Conservation (phyloP, 1,284 basidiomycete genomes). For the Moesziomyces antarcticus region DNA sequence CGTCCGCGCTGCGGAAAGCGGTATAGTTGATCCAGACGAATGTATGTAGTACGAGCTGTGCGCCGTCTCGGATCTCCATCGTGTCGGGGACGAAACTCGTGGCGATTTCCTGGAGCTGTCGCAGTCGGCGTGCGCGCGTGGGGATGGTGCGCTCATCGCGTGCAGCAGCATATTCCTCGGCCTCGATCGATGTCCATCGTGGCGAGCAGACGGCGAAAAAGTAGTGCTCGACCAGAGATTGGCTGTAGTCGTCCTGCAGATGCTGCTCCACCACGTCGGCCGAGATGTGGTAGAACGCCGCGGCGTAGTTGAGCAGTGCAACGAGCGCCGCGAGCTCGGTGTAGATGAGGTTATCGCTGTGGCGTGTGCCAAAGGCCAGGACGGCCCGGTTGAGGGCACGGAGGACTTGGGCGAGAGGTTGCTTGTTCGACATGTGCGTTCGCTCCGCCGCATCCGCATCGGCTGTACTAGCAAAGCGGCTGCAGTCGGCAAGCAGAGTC, state of each 20-base stretch:
- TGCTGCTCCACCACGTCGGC: conserved; percentile 10
- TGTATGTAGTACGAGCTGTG: conserved; percentile 27
- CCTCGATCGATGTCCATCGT: conserved; percentile 16
- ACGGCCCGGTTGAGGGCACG: conserved; percentile 20
- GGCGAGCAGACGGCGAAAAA: conserved; percentile 2
- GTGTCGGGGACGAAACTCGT: conserved; percentile 10
- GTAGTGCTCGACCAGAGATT: background rate
- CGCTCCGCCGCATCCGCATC: conserved; percentile 13
- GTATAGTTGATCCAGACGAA: conserved; percentile 37
- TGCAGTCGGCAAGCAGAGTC: conserved; percentile 18
- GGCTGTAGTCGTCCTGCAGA: background rate
- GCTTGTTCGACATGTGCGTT: conserved; percentile 3
- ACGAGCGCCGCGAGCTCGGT: conserved; percentile 20
- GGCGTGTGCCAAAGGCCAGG: background rate
- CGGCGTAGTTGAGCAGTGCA: conserved; percentile 32
- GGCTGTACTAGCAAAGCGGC: conserved; percentile 1
- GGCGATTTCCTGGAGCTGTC: conserved; percentile 1
- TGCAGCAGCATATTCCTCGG: conserved; percentile 10
- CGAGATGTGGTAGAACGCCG: conserved; percentile 9
- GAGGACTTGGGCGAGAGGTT: conserved; percentile 10
- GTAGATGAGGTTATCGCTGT: conserved; percentile 4
- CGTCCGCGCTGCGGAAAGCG: conserved; percentile 1
- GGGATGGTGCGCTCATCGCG: background rate
- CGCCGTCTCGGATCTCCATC: conserved; percentile 25
- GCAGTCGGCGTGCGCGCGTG: background rate